Percentiles rank a stretch among this genome's conserved stretches.
These are phyloP conservation scores for Pseudogymnoascus sp. DNA, from an alignment of 2,329 filamentous ascomycete species.

Conservation along the genomic window DNA sequence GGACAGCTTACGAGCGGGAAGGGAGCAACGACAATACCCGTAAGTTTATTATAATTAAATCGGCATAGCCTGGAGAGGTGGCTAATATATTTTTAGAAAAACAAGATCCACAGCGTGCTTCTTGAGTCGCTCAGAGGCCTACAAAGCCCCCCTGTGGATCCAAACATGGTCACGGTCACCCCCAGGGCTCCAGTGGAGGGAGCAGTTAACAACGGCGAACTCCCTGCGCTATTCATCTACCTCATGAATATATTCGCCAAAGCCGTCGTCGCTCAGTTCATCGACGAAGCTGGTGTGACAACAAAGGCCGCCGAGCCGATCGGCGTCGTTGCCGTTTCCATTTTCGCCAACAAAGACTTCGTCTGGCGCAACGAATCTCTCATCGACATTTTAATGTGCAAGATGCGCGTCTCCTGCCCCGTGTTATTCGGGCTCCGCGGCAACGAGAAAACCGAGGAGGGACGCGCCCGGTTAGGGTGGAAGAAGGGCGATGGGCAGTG, in stretches of 20 bases:
- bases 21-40: constrained; percentile 51
- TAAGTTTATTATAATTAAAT: constrained; percentile 30
- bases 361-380: constrained; percentile 60
- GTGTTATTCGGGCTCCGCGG: constrained; percentile 79
- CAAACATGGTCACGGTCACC: constrained; percentile 46
- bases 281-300: constrained; percentile 57
- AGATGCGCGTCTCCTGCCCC: constrained; percentile 73
- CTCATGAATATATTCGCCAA: constrained; percentile 72
- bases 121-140: constrained; percentile 44
- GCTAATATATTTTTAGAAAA: constrained; percentile 26
- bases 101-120: constrained; percentile 45
- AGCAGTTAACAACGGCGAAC: constrained; percentile 41
- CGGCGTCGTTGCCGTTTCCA: constrained; percentile 66
- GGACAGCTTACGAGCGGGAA: constrained; percentile 65
- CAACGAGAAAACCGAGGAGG: constrained; percentile 62
- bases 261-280: constrained; percentile 60
- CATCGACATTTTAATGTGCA: constrained; percentile 80
- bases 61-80: not conserved
- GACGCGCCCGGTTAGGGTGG: constrained; percentile 67
- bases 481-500: constrained; percentile 49
- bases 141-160: constrained; percentile 46
- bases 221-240: constrained; percentile 64
- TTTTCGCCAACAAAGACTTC: constrained; percentile 65
- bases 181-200: constrained; percentile 39
- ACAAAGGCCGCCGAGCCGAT: constrained; percentile 66